Percentiles rank a stretch among this genome's conserved stretches.
Evolutionary conservation across 2,329 filamentous ascomycete species (phyloP).

Genomic region (Cercospora nicotianae): DNA sequence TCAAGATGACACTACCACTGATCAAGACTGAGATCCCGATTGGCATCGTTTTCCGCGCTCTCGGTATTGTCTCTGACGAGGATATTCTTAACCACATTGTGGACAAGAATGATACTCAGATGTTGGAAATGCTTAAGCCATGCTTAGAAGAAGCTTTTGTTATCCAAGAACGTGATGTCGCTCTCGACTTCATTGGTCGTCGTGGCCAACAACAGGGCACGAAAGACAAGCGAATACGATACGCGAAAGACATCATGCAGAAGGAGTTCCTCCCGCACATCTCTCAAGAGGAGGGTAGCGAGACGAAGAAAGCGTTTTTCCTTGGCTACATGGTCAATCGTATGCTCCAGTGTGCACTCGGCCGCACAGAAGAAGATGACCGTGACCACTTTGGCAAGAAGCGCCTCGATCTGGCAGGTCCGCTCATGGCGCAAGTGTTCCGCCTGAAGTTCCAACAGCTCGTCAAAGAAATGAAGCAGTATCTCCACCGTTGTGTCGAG

Average conservation of each 20-base stretch:
- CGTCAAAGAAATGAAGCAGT: conserved; percentile 85
- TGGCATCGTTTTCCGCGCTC: conserved; percentile 89
- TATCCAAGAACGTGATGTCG: conserved; percentile 92
- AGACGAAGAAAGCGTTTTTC: conserved; percentile 96
- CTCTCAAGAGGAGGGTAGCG: conserved; percentile 89
- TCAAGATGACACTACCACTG: conserved; percentile 88
- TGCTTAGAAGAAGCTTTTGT: conserved; percentile 97
- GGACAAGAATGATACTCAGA: conserved; percentile 89
- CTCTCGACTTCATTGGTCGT: conserved; percentile 92
- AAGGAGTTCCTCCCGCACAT: conserved; percentile 97
- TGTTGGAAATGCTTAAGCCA: conserved; percentile 95
- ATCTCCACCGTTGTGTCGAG: conserved; percentile 90
- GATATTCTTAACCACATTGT: conserved; percentile 98
- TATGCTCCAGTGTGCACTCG: conserved; percentile 87
- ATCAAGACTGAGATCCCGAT: conserved; percentile 93
- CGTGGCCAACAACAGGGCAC: conserved; percentile 75
- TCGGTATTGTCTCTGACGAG: conserved; percentile 94
- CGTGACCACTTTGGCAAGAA: conserved; percentile 99
- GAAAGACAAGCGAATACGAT: conserved; percentile 85
- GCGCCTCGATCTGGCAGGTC: conserved; percentile 90
- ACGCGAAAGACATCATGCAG: conserved; percentile 90
- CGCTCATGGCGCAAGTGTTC: conserved; percentile 94
- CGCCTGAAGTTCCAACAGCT: conserved; percentile 87
- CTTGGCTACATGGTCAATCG: conserved; percentile 98
- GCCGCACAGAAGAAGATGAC: conserved; percentile 90